Evolutionary conservation across 2,329 filamentous ascomycete species (phyloP).

Genomic region (Beauveria asiatica): DNA sequence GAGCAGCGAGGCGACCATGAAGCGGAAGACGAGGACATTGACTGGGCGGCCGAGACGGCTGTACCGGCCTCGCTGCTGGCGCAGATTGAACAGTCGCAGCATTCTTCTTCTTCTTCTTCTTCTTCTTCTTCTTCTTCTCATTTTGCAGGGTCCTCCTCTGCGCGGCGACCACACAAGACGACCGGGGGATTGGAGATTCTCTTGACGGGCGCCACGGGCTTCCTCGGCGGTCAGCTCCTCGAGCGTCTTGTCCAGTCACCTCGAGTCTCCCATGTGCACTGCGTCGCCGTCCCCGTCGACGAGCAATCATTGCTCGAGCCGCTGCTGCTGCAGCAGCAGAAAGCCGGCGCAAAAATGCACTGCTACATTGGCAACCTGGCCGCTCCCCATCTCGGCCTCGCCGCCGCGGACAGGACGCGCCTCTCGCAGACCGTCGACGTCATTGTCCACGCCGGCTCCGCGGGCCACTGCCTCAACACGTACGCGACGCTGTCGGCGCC

Average conservation of each 20-base stretch:
- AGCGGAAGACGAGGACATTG: background rate
- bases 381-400: slow-evolving; percentile 17
- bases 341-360: slow-evolving; percentile 10
- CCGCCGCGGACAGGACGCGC: slow-evolving; percentile 10
- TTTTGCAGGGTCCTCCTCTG: background rate
- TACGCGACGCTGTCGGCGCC: slow-evolving; percentile 24
- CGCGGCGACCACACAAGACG: background rate
- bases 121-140: background rate
- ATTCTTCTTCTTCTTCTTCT: background rate
- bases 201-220: slow-evolving; percentile 31
- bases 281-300: slow-evolving; percentile 28
- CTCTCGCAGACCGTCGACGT: slow-evolving; percentile 23
- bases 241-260: slow-evolving; percentile 22
- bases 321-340: background rate
- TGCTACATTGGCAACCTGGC: slow-evolving; percentile 22
- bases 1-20: background rate
- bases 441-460: slow-evolving; percentile 46
- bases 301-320: background rate
- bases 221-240: slow-evolving; percentile 31
- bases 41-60: background rate
- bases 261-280: slow-evolving; percentile 30
- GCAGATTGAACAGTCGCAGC: background rate
- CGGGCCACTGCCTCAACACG: slow-evolving; percentile 26
- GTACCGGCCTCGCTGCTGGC: background rate
- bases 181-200: slow-evolving; percentile 13